Evolutionary conservation across 345 rosid species (phyloP), one percentile per base, ranked within the genome.

Genomic region (Pugionium dolabratum): DNA sequence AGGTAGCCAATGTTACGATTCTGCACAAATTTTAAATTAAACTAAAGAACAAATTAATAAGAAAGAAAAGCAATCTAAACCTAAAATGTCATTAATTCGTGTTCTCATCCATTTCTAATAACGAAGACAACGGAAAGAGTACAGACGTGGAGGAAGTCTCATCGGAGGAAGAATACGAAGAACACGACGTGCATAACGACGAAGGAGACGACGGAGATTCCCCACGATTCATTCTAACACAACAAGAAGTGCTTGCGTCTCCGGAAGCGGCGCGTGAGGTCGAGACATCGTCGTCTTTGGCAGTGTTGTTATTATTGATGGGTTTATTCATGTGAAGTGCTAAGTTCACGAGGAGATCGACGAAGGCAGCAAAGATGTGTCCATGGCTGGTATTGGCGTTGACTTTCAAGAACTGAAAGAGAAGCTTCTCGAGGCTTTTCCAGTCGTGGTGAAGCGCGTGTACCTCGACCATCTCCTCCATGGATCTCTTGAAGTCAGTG

Each of bases 381-480:
- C 76, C 81, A 69, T 88, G 96, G 62, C 84, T 90, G 62, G 79
- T 76, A 75, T 82, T 80, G 11, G 79, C 85, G 59, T 94, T 90
- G 53, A 79, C 86, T 73, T 70, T 77, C 67, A 94, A 67, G 75
- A 85, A 94, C 77, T 93, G 82, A 9, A 74, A 59, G 54, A 94
- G 71, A 66, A 94, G 87, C 65, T 84, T 78, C 63, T 90, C 87
- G n/a, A 94, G 84, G 57, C 78, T 52, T 50, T 71, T 84, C 92
- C 95, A 84, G 58, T 84, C 80, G 26, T 57, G 70, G 53, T 68
- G 74, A 51, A 85, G 73, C 37, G 80, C 81, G 54, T 88, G 82
- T 64, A 87, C 87, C 64, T 81, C 89, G 49, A 90, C 93, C 97
- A 94, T 90, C 64, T 94, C 99, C 54, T 83, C 96, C 96, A 94